A percentile compares a stretch with the other conserved stretches of the same genome.
Conservation (phyloP, 2,329 filamentous ascomycete genomes). For the Calonectria ilicicola region DNA sequence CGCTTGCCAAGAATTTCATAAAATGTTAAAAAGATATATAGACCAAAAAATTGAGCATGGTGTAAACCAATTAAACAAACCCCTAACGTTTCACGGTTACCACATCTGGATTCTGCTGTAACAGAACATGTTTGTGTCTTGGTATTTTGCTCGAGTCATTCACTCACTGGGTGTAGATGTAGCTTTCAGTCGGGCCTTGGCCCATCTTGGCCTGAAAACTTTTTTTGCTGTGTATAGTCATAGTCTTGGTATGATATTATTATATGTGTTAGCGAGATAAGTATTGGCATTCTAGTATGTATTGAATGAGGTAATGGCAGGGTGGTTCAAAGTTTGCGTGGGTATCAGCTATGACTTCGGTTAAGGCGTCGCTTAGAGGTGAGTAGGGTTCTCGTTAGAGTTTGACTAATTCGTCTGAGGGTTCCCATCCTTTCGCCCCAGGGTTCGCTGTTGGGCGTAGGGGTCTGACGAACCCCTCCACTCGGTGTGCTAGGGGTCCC, state of each 20-base stretch:
- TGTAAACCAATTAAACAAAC: background rate
- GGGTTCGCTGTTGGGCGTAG: background rate
- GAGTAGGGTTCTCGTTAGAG: background rate
- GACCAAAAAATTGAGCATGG: background rate
- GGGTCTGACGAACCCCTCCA: background rate
- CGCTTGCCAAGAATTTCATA: background rate
- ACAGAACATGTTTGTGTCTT: background rate
- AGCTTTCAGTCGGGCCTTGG: background rate
- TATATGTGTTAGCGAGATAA: background rate
- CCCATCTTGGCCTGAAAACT: background rate
- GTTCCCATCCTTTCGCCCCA: background rate
- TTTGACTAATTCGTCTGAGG: background rate
- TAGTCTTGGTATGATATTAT: too few species aligned
- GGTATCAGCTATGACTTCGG: conserved; percentile 1
- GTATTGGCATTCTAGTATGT: background rate
- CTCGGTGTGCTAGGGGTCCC: background rate
- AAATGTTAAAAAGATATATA: background rate
- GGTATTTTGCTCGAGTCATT: background rate
- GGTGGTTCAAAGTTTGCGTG: background rate
- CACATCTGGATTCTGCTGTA: background rate
- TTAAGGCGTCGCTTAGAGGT: background rate
- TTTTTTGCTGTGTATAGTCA: too few species aligned
- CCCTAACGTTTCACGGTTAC: background rate
- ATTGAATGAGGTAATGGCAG: background rate
- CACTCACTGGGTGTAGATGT: background rate